Evolutionary conservation across 805 yeast species (phyloP), one percentile per base, ranked within the genome.

Genomic region (Cephaloascus albidus): DNA sequence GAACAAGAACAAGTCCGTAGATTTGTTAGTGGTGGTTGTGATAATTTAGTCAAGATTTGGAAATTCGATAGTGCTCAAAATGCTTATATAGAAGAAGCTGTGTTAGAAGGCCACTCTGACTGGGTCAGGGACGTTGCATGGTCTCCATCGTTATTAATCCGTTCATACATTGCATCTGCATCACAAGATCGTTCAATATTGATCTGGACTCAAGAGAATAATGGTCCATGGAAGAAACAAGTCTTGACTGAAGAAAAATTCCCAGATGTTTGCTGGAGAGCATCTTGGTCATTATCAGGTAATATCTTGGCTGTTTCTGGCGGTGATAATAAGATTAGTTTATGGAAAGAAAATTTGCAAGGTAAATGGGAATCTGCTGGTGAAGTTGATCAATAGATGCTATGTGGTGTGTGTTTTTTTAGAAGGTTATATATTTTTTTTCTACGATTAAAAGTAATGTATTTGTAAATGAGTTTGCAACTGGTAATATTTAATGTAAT

Each of bases 91-190:
- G 72, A 81, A 51, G 96, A 90, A 59, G 81, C 80, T 34, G 74
- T 77, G 20, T 72, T 93, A 40, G 81, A 79, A 46, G 98, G 97
- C 33, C 98, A 93, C 61, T 71, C 85, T 15, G 98, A 93, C 61
- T 93, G 99, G 99, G 97, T 93, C 27, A 81, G 98, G 61, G 99
- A 93, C 58, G 97, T 90, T 44, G 87, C 95, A 3, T 93, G 98
- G 98, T 87, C 96, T 17, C 96, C 97, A 36, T 80, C 95, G 2
- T 78, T 86, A 36, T 72, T 93, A 45, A 74, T 86, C 36, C 82
- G 85, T 50, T 80, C 95, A 12, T 90, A 88, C 58, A 84, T 93
- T 51, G 98, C 97, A 12, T 80, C 95, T 30, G 97, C 96, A 8
- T 89, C 97, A 18, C 97, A 93, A 64, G 99, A 93, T 61, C 81